Evolutionary conservation across 768 basidiomycete genomes (phyloP).

Genomic region (Serendipita indica): DNA sequence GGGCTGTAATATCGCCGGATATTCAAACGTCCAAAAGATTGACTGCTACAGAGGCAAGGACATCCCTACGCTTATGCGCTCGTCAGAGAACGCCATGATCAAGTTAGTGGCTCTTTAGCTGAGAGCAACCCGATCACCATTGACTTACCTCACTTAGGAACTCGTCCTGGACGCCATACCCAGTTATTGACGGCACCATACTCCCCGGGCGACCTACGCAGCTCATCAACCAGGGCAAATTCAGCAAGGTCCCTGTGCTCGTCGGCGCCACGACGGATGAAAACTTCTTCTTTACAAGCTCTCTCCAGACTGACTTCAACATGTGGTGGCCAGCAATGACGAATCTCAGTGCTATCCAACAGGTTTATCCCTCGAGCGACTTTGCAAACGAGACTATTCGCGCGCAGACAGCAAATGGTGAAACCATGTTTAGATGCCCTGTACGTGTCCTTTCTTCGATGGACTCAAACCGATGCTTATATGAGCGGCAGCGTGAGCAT

Average conservation of each 20-base stretch:
- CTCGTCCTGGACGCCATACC: constrained; percentile 39
- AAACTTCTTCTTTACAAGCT: constrained; percentile 31
- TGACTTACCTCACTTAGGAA: too few relatives aligned
- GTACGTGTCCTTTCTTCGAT: too few relatives aligned
- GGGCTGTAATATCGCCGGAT: constrained; percentile 30
- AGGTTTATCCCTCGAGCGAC: not conserved
- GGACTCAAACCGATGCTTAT: too few relatives aligned
- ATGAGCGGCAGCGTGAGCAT: constrained; percentile 31
- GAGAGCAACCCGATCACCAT: too few relatives aligned
- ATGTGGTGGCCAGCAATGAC: constrained; percentile 34
- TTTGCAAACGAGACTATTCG: not conserved
- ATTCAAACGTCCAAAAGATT: constrained; percentile 24
- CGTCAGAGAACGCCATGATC: not conserved
- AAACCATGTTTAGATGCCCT: constrained; percentile 38
- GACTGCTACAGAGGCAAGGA: constrained; percentile 26
- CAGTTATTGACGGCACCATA: constrained; percentile 40
- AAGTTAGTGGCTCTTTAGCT: not conserved
- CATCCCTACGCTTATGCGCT: not conserved
- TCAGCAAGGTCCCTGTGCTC: constrained; percentile 39
- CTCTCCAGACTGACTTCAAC: constrained; percentile 27
- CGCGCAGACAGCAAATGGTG: constrained; percentile 21
- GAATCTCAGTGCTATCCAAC: constrained; percentile 9
- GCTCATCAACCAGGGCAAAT: constrained; percentile 31
- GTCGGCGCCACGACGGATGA: constrained; percentile 49
- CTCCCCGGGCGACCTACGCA: constrained; percentile 37